Conservation (phyloP, 2,329 filamentous ascomycete species). For the Chrysoporthe cubensis region DNA sequence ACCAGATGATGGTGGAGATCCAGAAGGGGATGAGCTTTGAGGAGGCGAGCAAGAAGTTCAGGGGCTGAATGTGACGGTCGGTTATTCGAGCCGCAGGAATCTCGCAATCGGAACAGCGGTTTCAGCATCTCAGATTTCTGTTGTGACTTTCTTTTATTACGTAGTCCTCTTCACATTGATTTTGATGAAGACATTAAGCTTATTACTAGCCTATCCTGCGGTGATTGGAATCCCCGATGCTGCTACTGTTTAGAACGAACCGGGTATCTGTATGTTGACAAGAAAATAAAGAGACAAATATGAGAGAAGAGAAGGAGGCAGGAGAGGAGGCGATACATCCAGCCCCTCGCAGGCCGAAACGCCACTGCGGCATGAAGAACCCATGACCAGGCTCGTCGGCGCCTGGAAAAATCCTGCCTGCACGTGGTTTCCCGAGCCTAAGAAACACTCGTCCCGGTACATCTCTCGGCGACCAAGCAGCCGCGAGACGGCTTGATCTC, state of each 20-base stretch:
- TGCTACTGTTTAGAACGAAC: not conserved
- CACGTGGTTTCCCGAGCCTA: not conserved
- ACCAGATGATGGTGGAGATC: constrained; percentile 46
- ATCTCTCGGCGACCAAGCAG: too few relatives aligned
- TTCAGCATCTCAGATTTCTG: not conserved
- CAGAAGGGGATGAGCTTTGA: constrained; percentile 47
- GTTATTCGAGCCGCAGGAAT: too few relatives aligned
- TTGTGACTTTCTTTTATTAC: not conserved
- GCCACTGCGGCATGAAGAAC: not conserved
- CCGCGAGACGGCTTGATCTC: too few relatives aligned
- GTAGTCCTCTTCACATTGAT: not conserved
- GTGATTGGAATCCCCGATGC: not conserved
- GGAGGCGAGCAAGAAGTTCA: constrained; percentile 49
- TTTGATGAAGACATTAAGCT: not conserved
- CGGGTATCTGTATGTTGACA: constrained; percentile 5
- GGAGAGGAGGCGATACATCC: not conserved
- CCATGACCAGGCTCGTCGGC: not conserved
- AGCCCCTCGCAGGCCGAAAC: not conserved
- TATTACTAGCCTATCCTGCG: not conserved
- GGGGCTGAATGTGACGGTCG: constrained; percentile 28
- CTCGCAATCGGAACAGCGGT: too few relatives aligned
- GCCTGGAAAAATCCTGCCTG: too few relatives aligned
- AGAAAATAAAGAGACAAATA: not conserved
- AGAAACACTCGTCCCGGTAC: not conserved
- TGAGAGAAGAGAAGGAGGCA: not conserved